Evolutionary conservation across 306 rosid genomes (phyloP), one percentile per base, ranked within the genome.

Genomic region (Vicia sativa): DNA sequence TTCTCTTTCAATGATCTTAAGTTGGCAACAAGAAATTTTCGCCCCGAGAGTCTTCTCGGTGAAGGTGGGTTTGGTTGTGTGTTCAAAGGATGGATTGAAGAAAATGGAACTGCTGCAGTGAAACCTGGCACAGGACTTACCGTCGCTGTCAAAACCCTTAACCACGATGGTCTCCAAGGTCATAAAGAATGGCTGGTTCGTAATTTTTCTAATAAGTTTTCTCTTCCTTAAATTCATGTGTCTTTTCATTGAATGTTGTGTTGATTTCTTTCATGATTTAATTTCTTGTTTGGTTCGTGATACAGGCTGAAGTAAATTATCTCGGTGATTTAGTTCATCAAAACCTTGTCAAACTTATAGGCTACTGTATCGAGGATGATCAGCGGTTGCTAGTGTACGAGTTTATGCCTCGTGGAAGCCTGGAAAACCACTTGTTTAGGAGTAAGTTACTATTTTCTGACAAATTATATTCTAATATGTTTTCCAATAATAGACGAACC

Each of bases 51-150:
- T 86, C 95, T 92, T 81, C 98, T 92, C 42, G 98, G 98, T 55
- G 98, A 92, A 84, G 98, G 98, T 74, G 98, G 98, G 50, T 92
- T 92, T 83, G 98, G 98, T 75, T 92, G 98, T 71, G 98, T 92
- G 37, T 92, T 92, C 85, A 92, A 92, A 82, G 98, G 98, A 39
- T 92, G 98, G 98, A 85, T 92, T 37, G 98, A 92, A 84, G 98
- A 92, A 84, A 89, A 92, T 72, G 98, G 98, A 83, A 92, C 98
- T 74, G 98, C 96, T 73, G 95, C 96, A 1, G 96, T 92, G 66
- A 92, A 92, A 87, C 96, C 98, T 49, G 98, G 98, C 68, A 92
- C 96, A 13, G 98, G 96, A 70, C 98, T 92, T 80, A 92, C 98
- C 35, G 98, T 92, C 80, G 98, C 98, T 4, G 98, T 92, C 23